phyloP scores from a whole-genome alignment of 2,329 filamentous ascomycete species.

The Emydomyces testavorans region DNA sequence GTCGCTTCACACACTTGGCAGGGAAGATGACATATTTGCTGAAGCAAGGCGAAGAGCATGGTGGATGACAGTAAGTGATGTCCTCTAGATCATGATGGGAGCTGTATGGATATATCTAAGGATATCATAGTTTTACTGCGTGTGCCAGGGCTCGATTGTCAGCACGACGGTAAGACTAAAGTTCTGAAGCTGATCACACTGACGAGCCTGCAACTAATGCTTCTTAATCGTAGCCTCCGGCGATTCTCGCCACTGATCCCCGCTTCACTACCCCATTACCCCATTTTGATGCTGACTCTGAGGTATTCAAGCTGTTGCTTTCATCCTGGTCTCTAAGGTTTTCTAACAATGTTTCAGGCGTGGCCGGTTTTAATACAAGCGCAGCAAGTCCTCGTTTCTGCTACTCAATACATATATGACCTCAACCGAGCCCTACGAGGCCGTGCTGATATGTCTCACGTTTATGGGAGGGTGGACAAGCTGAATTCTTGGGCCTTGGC shows the following conservation, averaged over 20 bases:
- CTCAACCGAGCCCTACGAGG: slow-evolving; percentile 31
- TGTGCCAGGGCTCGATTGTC: slow-evolving; percentile 36
- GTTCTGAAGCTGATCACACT: background rate
- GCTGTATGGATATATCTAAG: background rate
- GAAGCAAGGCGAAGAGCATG: slow-evolving; percentile 36
- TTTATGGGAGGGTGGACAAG: slow-evolving; percentile 34
- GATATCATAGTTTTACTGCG: slow-evolving; percentile 32
- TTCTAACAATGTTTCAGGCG: slow-evolving; percentile 24
- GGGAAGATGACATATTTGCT: slow-evolving; percentile 27
- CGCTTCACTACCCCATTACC: slow-evolving; percentile 36
- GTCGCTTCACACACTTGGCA: slow-evolving; percentile 29
- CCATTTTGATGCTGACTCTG: slow-evolving; percentile 30
- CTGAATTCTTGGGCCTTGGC: slow-evolving; percentile 33
- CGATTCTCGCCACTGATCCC: slow-evolving; percentile 35
- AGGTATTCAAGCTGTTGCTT: slow-evolving; percentile 22
- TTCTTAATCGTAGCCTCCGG: slow-evolving; percentile 26
- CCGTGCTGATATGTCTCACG: slow-evolving; percentile 28
- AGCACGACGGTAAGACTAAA: slow-evolving; percentile 31
- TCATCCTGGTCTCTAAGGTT: slow-evolving; percentile 1
- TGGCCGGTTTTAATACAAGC: slow-evolving; percentile 35
- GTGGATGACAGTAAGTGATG: slow-evolving; percentile 37
- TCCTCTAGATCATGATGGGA: no score
- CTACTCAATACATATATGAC: slow-evolving; percentile 33
- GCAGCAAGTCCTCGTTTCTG: slow-evolving; percentile 34
- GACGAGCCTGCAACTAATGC: slow-evolving; percentile 5